Base-by-base conservation (phyloP, 2,329 filamentous ascomycete species). In the Pyrenophora teres region DNA sequence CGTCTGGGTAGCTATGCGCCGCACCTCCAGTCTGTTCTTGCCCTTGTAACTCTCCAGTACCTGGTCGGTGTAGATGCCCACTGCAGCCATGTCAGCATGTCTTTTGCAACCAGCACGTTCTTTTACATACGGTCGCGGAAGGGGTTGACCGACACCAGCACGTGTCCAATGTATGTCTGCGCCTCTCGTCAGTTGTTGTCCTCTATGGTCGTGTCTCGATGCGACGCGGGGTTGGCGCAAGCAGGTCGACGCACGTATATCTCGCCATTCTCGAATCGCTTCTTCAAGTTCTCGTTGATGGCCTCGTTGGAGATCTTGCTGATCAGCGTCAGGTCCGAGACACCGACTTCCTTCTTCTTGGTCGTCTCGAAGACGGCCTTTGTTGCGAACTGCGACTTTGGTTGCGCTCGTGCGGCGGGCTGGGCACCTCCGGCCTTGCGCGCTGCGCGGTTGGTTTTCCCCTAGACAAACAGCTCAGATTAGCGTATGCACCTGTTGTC, bases 291-390 rank as follows among this genome's bases (percentile, higher is more conserved):
- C 51, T 97, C 94, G 79, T 99, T 99, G 81, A 99, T 99, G 56
- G 93, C 92, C 76, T 99, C 94, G 76, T 99, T 97, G 62, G 92
- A 96, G 61, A 99, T 95, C 77, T 97, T 97, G 81, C 92, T 97
- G 72, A 99, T 88, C 68, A 99, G 81, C 3, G 94, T 99, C 73
- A 99, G 83, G 81, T 99, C 94, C 48, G 94, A 97, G 47, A 99
- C 94, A 62, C 94, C 94, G 65, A 99, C 94, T 77, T 99, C 92
- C 84, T 96, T 97, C 87, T 97, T 99, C 83, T 97, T 97, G 62
- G 87, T 90, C 55, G 87, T 90, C 75, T 99, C 94, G 77, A 95
- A 99, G 56, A 90, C 90, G 59, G 94, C 94, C 80, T 97, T 97
- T 78, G 92, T 93, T 64, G 96, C 90, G 76, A 90, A 90, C 57